Conservation (phyloP, 2,329 filamentous ascomycete species). For the Xylaria hypoxylon region DNA sequence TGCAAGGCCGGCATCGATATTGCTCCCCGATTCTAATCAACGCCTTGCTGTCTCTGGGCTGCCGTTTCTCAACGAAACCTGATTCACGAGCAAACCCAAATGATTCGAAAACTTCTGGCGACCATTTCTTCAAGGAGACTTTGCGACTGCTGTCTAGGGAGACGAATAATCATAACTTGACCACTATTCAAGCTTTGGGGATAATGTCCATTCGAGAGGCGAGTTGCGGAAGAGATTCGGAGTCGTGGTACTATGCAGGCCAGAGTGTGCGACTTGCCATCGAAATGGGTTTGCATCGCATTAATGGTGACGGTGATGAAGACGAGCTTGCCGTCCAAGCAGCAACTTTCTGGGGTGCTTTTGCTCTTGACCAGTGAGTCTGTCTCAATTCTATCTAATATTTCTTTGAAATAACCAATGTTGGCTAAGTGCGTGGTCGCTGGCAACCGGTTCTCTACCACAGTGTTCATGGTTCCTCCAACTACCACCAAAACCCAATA, state of each 20-base stretch:
- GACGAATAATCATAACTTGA: slow-evolving; percentile 70
- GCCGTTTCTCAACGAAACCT: slow-evolving; percentile 74
- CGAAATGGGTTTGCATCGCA: slow-evolving; percentile 75
- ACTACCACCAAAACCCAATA: slow-evolving; percentile 69
- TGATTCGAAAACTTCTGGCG: slow-evolving; percentile 74
- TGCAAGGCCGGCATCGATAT: slow-evolving; percentile 69
- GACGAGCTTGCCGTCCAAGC: slow-evolving; percentile 69
- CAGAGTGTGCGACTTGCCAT: slow-evolving; percentile 78
- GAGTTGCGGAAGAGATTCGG: slow-evolving; percentile 77
- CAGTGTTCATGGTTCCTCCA: slow-evolving; percentile 68
- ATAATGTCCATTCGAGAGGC: slow-evolving; percentile 82
- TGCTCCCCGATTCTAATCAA: slow-evolving; percentile 77
- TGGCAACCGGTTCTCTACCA: slow-evolving; percentile 71
- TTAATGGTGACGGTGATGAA: slow-evolving; percentile 61
- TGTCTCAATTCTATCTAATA: slow-evolving; percentile 46
- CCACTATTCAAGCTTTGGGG: slow-evolving; percentile 79
- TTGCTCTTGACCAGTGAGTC: slow-evolving; percentile 73
- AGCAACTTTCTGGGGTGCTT: slow-evolving; percentile 72
- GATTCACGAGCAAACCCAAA: slow-evolving; percentile 71
- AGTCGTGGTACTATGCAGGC: slow-evolving; percentile 78
- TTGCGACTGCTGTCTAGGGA: slow-evolving; percentile 70
- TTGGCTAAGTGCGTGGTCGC: slow-evolving; percentile 68
- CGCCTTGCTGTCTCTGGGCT: slow-evolving; percentile 73
- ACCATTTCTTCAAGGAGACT: slow-evolving; percentile 80
- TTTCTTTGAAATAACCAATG: slow-evolving; percentile 40